Percentiles rank a stretch among this genome's conserved stretches.
These are phyloP conservation scores for Rhodamnia rubescens DNA, from an alignment of 345 rosid genomes.

Conservation along the genomic window DNA sequence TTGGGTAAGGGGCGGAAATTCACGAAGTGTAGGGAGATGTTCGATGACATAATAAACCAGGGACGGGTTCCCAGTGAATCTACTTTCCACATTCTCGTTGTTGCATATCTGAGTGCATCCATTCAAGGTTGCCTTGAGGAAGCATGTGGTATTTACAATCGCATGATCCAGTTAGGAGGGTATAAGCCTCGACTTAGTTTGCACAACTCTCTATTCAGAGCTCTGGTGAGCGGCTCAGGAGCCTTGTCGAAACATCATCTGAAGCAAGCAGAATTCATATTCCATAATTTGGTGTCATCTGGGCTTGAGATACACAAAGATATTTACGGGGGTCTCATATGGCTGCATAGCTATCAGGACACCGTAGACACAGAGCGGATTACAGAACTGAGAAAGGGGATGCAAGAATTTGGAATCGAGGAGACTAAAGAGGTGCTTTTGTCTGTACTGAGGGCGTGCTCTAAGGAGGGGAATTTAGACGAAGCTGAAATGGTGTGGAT, in stretches of 20 bases:
- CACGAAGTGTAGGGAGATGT: slow-evolving; percentile 66
- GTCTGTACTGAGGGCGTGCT: slow-evolving; percentile 64
- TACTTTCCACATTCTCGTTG: slow-evolving; percentile 67
- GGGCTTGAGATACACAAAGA: slow-evolving; percentile 66
- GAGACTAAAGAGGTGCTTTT: slow-evolving; percentile 57
- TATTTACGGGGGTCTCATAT: slow-evolving; percentile 59
- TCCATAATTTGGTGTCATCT: slow-evolving; percentile 54
- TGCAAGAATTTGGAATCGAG: slow-evolving; percentile 44
- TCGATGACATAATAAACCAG: slow-evolving; percentile 72
- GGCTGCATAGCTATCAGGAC: slow-evolving; percentile 85
- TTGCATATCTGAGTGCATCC: slow-evolving; percentile 74
- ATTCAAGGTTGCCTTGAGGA: slow-evolving; percentile 59
- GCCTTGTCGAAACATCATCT: slow-evolving; percentile 40
- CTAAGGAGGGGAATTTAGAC: slow-evolving; percentile 50
- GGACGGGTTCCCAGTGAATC: slow-evolving; percentile 89
- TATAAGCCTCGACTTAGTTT: slow-evolving; percentile 55
- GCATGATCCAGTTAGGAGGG: slow-evolving; percentile 92
- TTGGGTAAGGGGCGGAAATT: slow-evolving; percentile 75
- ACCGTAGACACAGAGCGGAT: slow-evolving; percentile 46
- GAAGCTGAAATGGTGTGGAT: slow-evolving; percentile 66
- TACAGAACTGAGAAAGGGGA: slow-evolving; percentile 40
- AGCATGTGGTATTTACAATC: slow-evolving; percentile 72
- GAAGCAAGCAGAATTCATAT: slow-evolving; percentile 80
- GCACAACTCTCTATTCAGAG: slow-evolving; percentile 75
- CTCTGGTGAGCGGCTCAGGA: slow-evolving; percentile 49